Evolutionary conservation across 257 asterid genomes (phyloP), one percentile per base, ranked within the genome.

Genomic region (Avicennia marina): DNA sequence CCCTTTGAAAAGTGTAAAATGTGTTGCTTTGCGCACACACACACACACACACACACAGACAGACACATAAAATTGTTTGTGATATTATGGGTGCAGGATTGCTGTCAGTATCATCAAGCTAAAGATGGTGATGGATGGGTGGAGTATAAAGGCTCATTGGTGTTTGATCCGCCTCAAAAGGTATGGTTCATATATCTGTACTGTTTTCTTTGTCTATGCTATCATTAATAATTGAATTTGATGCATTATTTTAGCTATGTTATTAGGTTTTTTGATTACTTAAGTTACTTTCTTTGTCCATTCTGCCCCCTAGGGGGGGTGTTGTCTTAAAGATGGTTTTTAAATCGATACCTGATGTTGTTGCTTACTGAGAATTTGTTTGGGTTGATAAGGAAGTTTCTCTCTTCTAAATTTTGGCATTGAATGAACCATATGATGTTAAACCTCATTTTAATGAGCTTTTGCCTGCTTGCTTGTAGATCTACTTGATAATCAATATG

Each of bases 41-140:
- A n/a, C n/a, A n/a, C n/a, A n/a, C n/a, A n/a, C n/a, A n/a, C n/a
- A n/a, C n/a, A n/a, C n/a, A n/a, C n/a, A n/a, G n/a, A n/a, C n/a
- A n/a, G n/a, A n/a, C n/a, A n/a, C n/a, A 7, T 11, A 36, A 36
- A 4, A 36, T 7, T 2, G 41, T 0, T 12, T 4, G 10, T 36
- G 2, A 5, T 7, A 29, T 29, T 29, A 29, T 55, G 71, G 53
- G 59, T 60, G 33, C 75, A 91, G 97, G 99, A 93, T 77, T 93
- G 99, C 75, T 80, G 95, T 78, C 96, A 86, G 76, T 89, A 93
- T 77, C 99, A 93, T 66, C 97, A 86, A 71, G 99, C 97, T 60
- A 93, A 93, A 77, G 96, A 93, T 77, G 99, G 99, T 3, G 99
- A 93, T 73, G 99, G 99, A 67, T 93, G 99, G 99, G 94, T 93